Base-by-base conservation (phyloP, 441 rosid genomes). In the Mallotus repandus region DNA sequence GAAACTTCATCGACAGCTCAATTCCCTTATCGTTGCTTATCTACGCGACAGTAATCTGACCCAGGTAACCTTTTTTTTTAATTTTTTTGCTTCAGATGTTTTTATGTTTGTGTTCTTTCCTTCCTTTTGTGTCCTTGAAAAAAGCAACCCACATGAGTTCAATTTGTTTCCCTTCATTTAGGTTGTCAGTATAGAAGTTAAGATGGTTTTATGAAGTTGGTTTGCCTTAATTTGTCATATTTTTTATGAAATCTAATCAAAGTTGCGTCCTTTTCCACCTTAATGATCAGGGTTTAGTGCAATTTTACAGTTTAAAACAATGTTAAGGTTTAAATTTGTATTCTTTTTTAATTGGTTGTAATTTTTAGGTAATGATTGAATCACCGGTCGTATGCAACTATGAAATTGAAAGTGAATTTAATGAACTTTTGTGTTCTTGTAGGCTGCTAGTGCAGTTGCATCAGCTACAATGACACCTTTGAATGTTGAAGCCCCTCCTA, bases 361-460 rank as follows among this genome's bases (percentile, higher is more conserved):
- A 22, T 9, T 72, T 50, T 50, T 7, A 3, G 46, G 19, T 16
- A 13, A 19, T 21, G n/a, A 15, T 25, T 0, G 29, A 25, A 25
- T 25, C 29, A 25, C 29, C 2, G 29, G 29, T 25, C 29, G 1
- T 25, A 25, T 25, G 1, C 1, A 25, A 25, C 29, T 25, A 2
- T 25, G 29, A 25, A 25, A 25, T 25, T 25, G 29, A 25, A 2
- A 25, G 29, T 25, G 29, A 25, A 46, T 38, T 58, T 7, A 11
- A 66, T 16, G 49, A 59, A 25, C 0, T 9, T 12, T 16, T n/a
- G 18, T 55, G 15, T 62, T 52, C 66, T 55, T 78, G 45, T 70
- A 91, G 97, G 98, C 90, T 63, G 97, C 98, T 63, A 88, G 83
- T 80, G 86, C 76, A 6, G 97, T 93, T 80, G 95, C 97, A 77